phyloP scores from a whole-genome alignment of 441 rosid genomes.

The Aleurites moluccanus region DNA sequence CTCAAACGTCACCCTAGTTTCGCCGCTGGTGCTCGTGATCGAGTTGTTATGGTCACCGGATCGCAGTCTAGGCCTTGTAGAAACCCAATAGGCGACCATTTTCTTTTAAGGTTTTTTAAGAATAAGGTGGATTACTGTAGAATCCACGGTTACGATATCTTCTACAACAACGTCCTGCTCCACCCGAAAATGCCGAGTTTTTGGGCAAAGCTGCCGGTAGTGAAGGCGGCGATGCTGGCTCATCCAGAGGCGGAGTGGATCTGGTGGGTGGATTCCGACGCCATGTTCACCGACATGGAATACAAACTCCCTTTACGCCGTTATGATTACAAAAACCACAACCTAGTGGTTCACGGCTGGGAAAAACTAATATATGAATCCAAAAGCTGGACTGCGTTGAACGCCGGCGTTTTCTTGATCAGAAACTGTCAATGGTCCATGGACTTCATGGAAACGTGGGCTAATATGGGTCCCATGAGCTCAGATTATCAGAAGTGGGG shows the following conservation, averaged over 20 bases:
- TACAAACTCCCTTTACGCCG: conserved; percentile 64
- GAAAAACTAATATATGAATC: conserved; percentile 44
- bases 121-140: conserved; percentile 91
- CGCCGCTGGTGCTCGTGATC: conserved; percentile 44
- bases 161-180: conserved; percentile 67
- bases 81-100: conserved; percentile 81
- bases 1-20: conserved; percentile 69
- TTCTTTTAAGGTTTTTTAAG: conserved; percentile 69
- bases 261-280: conserved; percentile 99
- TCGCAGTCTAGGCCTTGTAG: conserved; percentile 78
- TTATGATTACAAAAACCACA: conserved; percentile 58
- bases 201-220: conserved; percentile 82
- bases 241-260: conserved; percentile 99
- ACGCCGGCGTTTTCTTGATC: conserved; percentile 75
- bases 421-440: conserved; percentile 94
- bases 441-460: conserved; percentile 76
- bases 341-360: conserved; percentile 93
- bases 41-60: conserved; percentile 73
- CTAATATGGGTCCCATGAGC: conserved; percentile 61
- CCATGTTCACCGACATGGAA: conserved; percentile 89
- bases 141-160: conserved; percentile 69
- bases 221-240: conserved; percentile 82
- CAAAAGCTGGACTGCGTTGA: conserved; percentile 78
- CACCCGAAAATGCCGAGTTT: conserved; percentile 68
- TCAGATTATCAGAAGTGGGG: conserved; percentile 65